A percentile compares a stretch with the other conserved stretches of the same genome.
These are phyloP conservation scores for Sordariomycetes sp. DNA, from an alignment of 2,329 filamentous ascomycete species.

Conservation along the genomic window DNA sequence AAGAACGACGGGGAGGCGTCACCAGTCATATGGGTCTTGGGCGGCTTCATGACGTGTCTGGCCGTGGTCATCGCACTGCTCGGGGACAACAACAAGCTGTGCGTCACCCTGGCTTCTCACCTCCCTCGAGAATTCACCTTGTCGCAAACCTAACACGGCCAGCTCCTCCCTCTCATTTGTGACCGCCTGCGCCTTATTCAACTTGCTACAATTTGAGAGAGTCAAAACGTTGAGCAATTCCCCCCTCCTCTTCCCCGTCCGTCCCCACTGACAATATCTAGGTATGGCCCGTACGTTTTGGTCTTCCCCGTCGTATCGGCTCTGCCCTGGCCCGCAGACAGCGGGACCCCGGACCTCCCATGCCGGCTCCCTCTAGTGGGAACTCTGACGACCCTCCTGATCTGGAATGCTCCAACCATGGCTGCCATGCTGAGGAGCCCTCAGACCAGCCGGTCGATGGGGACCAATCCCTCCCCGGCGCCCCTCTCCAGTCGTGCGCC, in stretches of 20 bases:
- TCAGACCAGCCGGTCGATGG: background rate
- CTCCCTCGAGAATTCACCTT: background rate
- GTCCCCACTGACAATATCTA: background rate
- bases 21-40: background rate
- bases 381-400: background rate
- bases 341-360: background rate
- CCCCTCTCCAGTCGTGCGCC: background rate
- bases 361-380: background rate
- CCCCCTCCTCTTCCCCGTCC: background rate
- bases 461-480: background rate
- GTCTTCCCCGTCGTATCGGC: background rate
- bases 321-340: background rate
- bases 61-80: background rate
- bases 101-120: background rate
- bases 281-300: background rate
- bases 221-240: background rate
- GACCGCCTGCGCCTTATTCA: background rate
- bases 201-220: background rate
- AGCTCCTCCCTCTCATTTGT: background rate
- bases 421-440: background rate
- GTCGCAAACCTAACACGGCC: background rate
- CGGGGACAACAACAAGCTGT: background rate
- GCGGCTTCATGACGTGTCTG: background rate
- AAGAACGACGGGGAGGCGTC: background rate
- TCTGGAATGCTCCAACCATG: background rate